Evolutionary conservation across 1,284 basidiomycete genomes (phyloP).

Genomic region (Meripilus lineatus): DNA sequence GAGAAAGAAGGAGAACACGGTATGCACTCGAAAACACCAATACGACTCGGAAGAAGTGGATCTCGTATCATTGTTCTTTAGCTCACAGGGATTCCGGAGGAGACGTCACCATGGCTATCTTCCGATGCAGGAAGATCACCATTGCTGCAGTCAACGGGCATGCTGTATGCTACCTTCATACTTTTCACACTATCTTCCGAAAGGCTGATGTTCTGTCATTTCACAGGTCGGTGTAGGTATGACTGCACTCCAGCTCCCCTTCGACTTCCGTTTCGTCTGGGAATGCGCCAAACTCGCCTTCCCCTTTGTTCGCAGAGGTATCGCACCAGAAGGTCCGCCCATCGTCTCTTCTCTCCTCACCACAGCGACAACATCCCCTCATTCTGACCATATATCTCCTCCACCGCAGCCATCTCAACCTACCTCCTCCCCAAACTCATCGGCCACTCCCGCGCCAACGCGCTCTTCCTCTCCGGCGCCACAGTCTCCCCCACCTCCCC

Average conservation of each 20-base stretch:
- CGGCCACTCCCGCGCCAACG: constrained; percentile 45
- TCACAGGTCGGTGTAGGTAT: constrained; percentile 46
- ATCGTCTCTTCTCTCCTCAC: no score
- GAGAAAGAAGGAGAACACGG: constrained; percentile 42
- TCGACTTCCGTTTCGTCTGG: constrained; percentile 54
- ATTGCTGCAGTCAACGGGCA: constrained; percentile 54
- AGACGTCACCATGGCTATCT: constrained; percentile 39
- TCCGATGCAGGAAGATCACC: constrained; percentile 52
- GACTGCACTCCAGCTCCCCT: constrained; percentile 50
- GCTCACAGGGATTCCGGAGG: constrained; percentile 50
- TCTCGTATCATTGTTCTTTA: constrained; percentile 15
- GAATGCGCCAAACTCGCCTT: constrained; percentile 46
- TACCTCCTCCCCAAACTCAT: constrained; percentile 51
- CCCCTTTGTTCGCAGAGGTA: constrained; percentile 52
- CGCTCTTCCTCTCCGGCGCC: constrained; percentile 45
- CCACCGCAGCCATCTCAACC: constrained; percentile 38
- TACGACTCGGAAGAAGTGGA: no score
- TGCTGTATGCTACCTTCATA: constrained; percentile 33
- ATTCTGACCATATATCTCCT: constrained; percentile 5
- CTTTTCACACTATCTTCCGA: neutral
- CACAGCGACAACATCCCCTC: no score
- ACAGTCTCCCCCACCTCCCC: constrained; percentile 42
- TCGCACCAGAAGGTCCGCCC: constrained; percentile 43
- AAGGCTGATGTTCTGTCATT: neutral
- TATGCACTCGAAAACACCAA: constrained; percentile 17